Evolutionary conservation across 2,329 filamentous ascomycete genomes (phyloP).

Genomic region (Xylariales sp.): DNA sequence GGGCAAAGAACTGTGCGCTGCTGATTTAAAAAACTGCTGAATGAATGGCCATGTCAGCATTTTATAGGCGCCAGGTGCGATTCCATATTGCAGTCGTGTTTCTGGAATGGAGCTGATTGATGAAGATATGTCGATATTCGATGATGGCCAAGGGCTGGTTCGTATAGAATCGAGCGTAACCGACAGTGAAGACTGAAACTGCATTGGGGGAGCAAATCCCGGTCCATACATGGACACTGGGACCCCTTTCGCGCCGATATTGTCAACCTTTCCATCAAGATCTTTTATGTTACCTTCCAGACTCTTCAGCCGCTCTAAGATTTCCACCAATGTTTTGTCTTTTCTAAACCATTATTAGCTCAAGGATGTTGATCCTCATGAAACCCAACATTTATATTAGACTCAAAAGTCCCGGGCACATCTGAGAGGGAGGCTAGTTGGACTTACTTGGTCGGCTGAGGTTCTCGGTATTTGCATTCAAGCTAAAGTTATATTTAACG

Average conservation of each 20-base stretch:
- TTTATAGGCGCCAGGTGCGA: constrained; percentile 40
- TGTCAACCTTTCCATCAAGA: constrained; percentile 57
- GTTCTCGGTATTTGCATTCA: constrained; percentile 57
- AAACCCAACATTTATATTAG: no score
- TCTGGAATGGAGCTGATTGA: constrained; percentile 9
- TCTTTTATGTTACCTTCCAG: no score
- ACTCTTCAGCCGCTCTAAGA: constrained; percentile 50
- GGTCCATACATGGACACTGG: constrained; percentile 15
- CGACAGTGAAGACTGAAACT: not conserved
- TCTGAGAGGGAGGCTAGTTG: constrained; percentile 6
- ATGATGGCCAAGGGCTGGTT: constrained; percentile 17
- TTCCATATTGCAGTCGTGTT: constrained; percentile 18
- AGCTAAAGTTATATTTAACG: constrained; percentile 25
- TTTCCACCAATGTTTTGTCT: constrained; percentile 59
- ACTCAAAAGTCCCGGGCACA: no score
- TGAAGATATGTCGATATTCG: constrained; percentile 17
- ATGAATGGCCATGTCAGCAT: constrained; percentile 46
- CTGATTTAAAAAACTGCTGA: constrained; percentile 31
- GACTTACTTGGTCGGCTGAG: constrained; percentile 58
- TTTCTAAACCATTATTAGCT: constrained; percentile 49
- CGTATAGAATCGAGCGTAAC: constrained; percentile 12
- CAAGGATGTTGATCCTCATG: no score
- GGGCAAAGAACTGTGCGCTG: constrained; percentile 24
- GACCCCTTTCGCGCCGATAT: constrained; percentile 24
- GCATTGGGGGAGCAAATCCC: constrained; percentile 9